Conservation (phyloP, 352 stramenopile species). For the Aphanomyces invadans region DNA sequence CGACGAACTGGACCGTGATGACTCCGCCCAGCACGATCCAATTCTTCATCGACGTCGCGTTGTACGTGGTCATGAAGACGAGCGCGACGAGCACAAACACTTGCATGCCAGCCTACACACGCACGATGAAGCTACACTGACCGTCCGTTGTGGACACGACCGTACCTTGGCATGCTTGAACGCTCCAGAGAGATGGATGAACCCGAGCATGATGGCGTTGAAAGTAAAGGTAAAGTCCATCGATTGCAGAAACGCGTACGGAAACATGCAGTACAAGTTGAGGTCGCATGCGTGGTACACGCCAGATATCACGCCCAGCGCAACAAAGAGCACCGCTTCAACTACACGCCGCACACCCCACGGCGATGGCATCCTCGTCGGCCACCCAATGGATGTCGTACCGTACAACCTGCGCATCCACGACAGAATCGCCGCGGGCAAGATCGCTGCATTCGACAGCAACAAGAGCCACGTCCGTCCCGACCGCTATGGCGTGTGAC, state of each 20-base stretch:
- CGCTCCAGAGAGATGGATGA: slow-evolving; percentile 35
- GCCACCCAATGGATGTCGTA: slow-evolving; percentile 25
- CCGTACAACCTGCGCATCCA: slow-evolving; percentile 33
- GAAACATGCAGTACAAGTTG: slow-evolving; percentile 32
- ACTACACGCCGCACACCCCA: slow-evolving; percentile 25
- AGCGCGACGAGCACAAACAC: slow-evolving; percentile 31
- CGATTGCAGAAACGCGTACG: slow-evolving; percentile 32
- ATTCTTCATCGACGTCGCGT: slow-evolving; percentile 35
- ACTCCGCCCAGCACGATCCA: slow-evolving; percentile 32
- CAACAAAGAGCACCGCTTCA: slow-evolving; percentile 34
- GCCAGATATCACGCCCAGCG: slow-evolving; percentile 30
- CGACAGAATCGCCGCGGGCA: slow-evolving; percentile 30
- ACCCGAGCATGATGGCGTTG: slow-evolving; percentile 37
- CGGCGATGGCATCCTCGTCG: neutral
- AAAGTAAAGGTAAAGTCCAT: slow-evolving; percentile 44
- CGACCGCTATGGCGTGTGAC: slow-evolving; percentile 18
- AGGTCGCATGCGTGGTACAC: slow-evolving; percentile 39
- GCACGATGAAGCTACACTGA: neutral
- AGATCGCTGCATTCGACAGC: slow-evolving; percentile 33
- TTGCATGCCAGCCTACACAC: slow-evolving; percentile 31
- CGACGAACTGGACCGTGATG: slow-evolving; percentile 31
- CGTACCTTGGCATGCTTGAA: slow-evolving; percentile 37
- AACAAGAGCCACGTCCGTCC: slow-evolving; percentile 32
- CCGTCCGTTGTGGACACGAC: too few species aligned
- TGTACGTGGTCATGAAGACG: slow-evolving; percentile 32